Evolutionary conservation across 768 basidiomycete genomes (phyloP), one percentile per base, ranked within the genome.

Genomic region (Strobilomyces confusus): DNA sequence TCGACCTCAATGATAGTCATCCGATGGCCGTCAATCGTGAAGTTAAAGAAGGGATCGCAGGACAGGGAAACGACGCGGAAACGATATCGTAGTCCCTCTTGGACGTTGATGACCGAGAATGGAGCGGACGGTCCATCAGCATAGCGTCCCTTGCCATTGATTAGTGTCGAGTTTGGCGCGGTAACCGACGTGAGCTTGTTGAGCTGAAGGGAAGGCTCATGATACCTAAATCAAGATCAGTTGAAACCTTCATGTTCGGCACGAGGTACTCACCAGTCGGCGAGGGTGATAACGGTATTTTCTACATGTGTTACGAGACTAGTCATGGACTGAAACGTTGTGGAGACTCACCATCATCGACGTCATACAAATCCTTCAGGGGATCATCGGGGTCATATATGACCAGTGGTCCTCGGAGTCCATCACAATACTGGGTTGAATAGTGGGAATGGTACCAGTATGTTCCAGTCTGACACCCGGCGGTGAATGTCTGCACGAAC

Each of bases 81-180:
- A 13, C 83, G 76, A 56, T 84, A 84, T 6, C 79, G 72, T 38
- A 64, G 65, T n/a, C 74, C 73, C 0, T 52, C 49, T 5, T 60
- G 33, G 20, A 84, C 79, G 32, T 69, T 69, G 52, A 83, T 64
- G 4, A 81, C 72, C 0, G 81, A 61, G 30, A 82, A 68, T 2
- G 69, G 58, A 4, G 68, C 57, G 4, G 49, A 20, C 6, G 79
- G 75, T 2, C 79, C 78, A 3, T 67, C 73, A 14, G 55, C 4
- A 56, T 72, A 76, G 32, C 80, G 76, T 20, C 82, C 81, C 23
- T 58, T 60, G 0, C 81, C 80, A 44, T 83, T 83, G 41, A 83
- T 80, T 5, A 83, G 59, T 2, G 75, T 77, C 13, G 80, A 68
- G 49, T 79, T 63, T 1, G 71, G 49, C 23, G 17, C 0, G 14